Percentiles rank a stretch among this genome's conserved stretches.
phyloP scores from a whole-genome alignment of 2,329 filamentous ascomycete genomes.

The Neofusicoccum ribis region DNA sequence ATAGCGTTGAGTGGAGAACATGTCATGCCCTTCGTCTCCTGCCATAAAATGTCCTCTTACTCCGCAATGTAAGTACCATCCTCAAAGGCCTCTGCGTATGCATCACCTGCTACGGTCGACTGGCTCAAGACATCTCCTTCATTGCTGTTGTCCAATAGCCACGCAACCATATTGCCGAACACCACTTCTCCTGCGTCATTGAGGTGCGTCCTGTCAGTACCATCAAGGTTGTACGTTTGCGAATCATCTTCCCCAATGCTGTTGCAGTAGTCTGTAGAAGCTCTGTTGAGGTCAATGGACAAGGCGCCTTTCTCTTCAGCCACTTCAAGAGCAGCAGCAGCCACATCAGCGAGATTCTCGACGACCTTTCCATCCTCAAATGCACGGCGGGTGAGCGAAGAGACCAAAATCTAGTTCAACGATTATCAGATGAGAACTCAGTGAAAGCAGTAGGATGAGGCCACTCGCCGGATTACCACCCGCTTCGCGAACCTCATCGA shows the following conservation, averaged over 20 bases:
- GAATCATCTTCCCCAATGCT: constrained; percentile 4
- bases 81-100: not conserved
- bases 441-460: not conserved
- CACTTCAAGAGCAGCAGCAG: not conserved
- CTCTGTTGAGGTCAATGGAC: constrained; percentile 14
- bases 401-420: constrained; percentile 4
- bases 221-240: not conserved
- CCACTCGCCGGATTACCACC: constrained; percentile 32
- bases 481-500: constrained; percentile 32
- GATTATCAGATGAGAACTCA: not conserved
- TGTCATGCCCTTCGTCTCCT: no score
- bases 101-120: not conserved
- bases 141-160: not conserved
- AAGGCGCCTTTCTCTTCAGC: not conserved
- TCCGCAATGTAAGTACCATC: not conserved
- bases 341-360: constrained; percentile 5
- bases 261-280: constrained; percentile 11
- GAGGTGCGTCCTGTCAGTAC: constrained; percentile 1
- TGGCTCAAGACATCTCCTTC: not conserved
- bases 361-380: not conserved
- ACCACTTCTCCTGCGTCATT: not conserved
- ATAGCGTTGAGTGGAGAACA: no score
- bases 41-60: not conserved
- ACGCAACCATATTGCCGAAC: not conserved
- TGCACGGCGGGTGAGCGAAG: not conserved